phyloP scores from a whole-genome alignment of 768 basidiomycete species.

The Macrocybe gigantea region DNA sequence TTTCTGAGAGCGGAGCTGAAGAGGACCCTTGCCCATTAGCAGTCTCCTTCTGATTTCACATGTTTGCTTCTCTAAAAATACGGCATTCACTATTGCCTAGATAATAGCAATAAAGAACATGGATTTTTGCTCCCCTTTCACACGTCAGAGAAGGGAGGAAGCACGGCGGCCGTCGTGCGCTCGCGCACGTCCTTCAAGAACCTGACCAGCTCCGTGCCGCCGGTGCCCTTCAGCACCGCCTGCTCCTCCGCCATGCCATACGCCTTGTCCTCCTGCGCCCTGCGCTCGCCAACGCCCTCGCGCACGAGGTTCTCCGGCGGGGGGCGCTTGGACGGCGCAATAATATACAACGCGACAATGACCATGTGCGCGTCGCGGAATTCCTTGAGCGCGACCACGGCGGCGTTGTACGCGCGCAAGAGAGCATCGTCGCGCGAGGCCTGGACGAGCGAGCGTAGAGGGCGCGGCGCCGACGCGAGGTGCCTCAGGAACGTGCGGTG shows the following conservation, averaged over 20 bases:
- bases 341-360: conserved; percentile 72
- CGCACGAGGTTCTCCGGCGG: conserved; percentile 4
- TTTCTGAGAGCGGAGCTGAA: too few species aligned
- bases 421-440: conserved; percentile 26
- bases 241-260: conserved; percentile 9
- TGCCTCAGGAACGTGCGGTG: conserved; percentile 75
- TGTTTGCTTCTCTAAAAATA: too few species aligned
- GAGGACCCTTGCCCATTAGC: too few species aligned
- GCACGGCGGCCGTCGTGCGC: conserved; percentile 48
- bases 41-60: too few species aligned
- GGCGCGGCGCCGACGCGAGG: conserved; percentile 53
- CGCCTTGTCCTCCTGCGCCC: conserved; percentile 6
- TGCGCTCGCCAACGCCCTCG: conserved; percentile 15
- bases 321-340: conserved; percentile 56
- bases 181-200: conserved; percentile 76
- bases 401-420: conserved; percentile 57
- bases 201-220: conserved; percentile 71
- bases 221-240: conserved; percentile 59
- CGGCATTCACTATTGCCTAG: too few species aligned
- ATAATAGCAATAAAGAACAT: too few species aligned
- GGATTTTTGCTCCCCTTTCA: too few species aligned
- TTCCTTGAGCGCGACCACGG: conserved; percentile 61
- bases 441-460: conserved; percentile 53
- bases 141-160: conserved; percentile 1
- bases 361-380: conserved; percentile 80